phyloP scores from a whole-genome alignment of 192 early-diverging fungal species.

The Linnemannia schmuckeri region DNA sequence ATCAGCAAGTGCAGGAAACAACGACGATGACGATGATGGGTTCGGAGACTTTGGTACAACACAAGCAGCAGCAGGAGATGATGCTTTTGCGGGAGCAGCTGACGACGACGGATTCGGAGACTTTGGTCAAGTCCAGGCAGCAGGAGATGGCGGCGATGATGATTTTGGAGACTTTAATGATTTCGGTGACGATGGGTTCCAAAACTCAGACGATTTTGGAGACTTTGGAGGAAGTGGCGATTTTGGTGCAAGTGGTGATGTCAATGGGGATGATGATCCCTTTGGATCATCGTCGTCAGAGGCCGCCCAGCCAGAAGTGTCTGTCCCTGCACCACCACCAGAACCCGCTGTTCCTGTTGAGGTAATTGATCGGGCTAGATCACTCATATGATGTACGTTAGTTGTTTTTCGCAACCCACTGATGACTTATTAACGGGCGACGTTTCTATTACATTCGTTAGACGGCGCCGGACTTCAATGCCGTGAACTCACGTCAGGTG shows the following conservation, averaged over 20 bases:
- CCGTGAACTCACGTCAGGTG: conserved; percentile 46
- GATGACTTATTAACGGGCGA: neutral
- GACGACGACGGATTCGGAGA: conserved; percentile 34
- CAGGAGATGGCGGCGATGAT: conserved; percentile 19
- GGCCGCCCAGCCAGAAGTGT: neutral
- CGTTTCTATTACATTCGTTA: neutral
- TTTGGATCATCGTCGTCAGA: conserved; percentile 18
- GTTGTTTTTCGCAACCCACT: neutral
- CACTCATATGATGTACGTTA: neutral
- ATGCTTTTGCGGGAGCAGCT: neutral
- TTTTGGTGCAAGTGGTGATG: conserved; percentile 10
- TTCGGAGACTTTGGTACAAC: conserved; percentile 29
- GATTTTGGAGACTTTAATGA: conserved; percentile 56
- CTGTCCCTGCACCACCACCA: neutral
- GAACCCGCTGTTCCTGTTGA: conserved; percentile 17
- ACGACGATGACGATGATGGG: conserved; percentile 1
- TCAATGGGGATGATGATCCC: conserved; percentile 11
- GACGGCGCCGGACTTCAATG: conserved; percentile 50
- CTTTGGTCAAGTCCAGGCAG: conserved; percentile 39
- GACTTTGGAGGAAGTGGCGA: conserved; percentile 18
- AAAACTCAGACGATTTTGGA: conserved; percentile 42
- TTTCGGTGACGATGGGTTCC: conserved; percentile 40
- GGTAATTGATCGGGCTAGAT: neutral
- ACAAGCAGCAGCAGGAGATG: neutral
- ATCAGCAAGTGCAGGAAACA: neutral